Evolutionary conservation across 2,329 filamentous ascomycete species (phyloP), one percentile per base, ranked within the genome.

Genomic region (Ceratocystis eucalypticola): DNA sequence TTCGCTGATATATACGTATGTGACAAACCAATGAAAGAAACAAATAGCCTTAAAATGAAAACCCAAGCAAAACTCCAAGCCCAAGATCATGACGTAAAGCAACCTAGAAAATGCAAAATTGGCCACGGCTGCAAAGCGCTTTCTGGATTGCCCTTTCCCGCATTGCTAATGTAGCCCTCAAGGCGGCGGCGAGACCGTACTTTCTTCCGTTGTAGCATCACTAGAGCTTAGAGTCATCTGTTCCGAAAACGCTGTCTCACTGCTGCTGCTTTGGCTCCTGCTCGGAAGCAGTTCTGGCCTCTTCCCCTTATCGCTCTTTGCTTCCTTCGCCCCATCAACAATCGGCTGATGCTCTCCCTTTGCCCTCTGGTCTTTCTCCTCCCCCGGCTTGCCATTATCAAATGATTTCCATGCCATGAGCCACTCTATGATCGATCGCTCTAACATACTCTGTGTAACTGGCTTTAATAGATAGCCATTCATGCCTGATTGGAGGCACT

Each of bases 401-500:
- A 37, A 30, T 6, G 7, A 28, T 46, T 53, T 64, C 45, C 30
- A 22, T 30, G 30, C n/a, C 28, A n/a, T 64, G 10, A 64, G 45
- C 62, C 62, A 65, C 7, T 65, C 62, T 6, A 67, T 48, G 22
- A 67, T 67, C 15, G 66, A 44, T 10, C 66, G 66, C 55, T 67
- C 66, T 1, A 67, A 55, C 15, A 65, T 45, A 33, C 48, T 67
- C 33, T 62, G 83, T 70, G 86, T 87, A 50, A 91, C 88, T 1
- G 41, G 61, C 71, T 89, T 89, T n/a, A 84, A 78, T 8, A 89
- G 77, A 71, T 89, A 88, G 71, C 89, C 87, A 70, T 91, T 87
- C 88, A 91, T 91, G 41, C 88, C 88, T 7, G 87, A 86, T 68
- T 80, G 81, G 68, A 83, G 82, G 72, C 88, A 91, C 72, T 89